Evolutionary conservation across 225 moss, liverwort and hornwort species (phyloP).

Genomic region (Pleurozium schreberi): DNA sequence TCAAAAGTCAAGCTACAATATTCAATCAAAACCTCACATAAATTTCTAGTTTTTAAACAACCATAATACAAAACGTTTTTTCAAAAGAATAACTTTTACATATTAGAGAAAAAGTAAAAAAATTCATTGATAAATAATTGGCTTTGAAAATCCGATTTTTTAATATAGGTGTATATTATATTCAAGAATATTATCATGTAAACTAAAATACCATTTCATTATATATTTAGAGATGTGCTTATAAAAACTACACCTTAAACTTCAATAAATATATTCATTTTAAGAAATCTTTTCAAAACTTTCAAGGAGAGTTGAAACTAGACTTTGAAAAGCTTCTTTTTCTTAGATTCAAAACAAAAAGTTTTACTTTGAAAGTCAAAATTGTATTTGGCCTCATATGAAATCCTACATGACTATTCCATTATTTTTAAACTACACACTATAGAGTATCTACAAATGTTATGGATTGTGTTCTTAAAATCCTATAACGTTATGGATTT

Average conservation of each 20-base stretch:
- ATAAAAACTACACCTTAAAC: neutral
- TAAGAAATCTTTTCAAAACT: neutral
- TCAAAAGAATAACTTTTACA: neutral
- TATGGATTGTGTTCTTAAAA: no score
- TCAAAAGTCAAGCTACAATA: neutral
- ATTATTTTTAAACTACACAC: no score
- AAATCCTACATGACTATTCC: neutral
- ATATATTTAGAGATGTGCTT: neutral
- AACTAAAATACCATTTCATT: neutral
- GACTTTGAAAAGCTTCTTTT: neutral
- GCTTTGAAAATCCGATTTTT: no score
- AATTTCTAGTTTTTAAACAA: neutral
- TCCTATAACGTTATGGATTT: no score
- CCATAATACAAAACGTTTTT: neutral
- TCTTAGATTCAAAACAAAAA: neutral
- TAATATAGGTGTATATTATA: neutral
- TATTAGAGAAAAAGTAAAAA: neutral
- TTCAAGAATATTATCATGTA: neutral
- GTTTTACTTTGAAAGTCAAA: neutral
- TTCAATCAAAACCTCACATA: neutral
- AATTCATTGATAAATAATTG: neutral
- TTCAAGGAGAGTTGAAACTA: neutral
- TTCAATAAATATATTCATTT: neutral
- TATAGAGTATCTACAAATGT: no score
- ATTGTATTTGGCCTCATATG: fast-evolving